Evolutionary conservation across 129 eudicot species (phyloP).

Genomic region (Silybum marianum): DNA sequence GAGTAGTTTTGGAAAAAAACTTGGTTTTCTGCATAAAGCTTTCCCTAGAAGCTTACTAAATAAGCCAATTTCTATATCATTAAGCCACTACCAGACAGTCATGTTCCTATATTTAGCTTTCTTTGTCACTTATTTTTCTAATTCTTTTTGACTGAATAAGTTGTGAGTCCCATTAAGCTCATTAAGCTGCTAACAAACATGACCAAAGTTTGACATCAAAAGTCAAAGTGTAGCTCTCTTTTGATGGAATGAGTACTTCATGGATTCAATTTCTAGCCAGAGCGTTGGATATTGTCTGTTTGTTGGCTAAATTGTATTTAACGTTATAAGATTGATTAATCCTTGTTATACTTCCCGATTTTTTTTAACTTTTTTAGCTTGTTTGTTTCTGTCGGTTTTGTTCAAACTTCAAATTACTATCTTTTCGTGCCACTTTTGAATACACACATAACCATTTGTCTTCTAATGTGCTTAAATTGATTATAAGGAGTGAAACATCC

Average conservation of each 20-base stretch:
- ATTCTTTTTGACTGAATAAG: no score
- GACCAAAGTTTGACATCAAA: not conserved
- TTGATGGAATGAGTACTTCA: not conserved
- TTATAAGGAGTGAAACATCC: not conserved
- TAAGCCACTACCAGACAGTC: no score
- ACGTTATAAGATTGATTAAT: not conserved
- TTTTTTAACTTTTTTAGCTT: not conserved
- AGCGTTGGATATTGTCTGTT: not conserved
- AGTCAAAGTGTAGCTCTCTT: slow-evolving; percentile 2
- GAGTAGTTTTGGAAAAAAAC: no score
- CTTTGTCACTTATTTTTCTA: no score
- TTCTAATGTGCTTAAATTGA: not conserved
- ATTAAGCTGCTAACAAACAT: no score
- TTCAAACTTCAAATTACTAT: not conserved
- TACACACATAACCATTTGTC: not conserved
- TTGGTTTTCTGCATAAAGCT: no score
- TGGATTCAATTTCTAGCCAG: not conserved
- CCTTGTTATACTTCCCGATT: not conserved
- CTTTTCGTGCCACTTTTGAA: not conserved
- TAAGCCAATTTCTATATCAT: no score
- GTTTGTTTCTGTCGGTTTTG: not conserved
- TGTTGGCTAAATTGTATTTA: not conserved
- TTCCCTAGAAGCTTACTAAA: no score
- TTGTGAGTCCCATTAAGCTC: no score
- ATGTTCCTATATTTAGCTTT: no score